Base-by-base conservation (phyloP, 345 rosid genomes). In the Linum usitatissimum region DNA sequence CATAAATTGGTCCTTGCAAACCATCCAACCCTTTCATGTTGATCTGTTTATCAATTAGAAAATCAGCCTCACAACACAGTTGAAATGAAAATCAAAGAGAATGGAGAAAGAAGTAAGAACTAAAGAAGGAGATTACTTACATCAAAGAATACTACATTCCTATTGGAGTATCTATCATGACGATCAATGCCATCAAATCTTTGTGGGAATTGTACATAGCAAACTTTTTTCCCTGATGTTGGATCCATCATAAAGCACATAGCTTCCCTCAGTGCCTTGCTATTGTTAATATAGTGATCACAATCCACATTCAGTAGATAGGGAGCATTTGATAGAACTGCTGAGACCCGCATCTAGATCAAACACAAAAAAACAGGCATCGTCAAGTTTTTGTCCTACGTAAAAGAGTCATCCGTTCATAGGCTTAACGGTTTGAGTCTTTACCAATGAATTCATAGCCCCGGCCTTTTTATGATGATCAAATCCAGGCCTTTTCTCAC, bases 1-100 rank as follows among this genome's bases (percentile, higher is more conserved):
- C 59, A 28, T 55, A 55, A 18, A 55, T 55, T 0, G 59, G 59
- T 55, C 59, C 59, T 55, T 55, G 59, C 28, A 55, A 55, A 28
- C 59, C 59, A 55, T 55, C 59, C 59, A 55, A 28, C 59, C 59
- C 59, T 55, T 55, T 55, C 59, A 55, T 55, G 59, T 55, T 55
- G 59, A 55, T 18, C 59, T 55, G 30, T 55, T 55, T 55, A 18
- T 55, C 12, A 9, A 55, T 45, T 28, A 18, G 28, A 18, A 55
- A 55, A 28, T 55, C 18, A 55, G 59, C 59, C 6, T 55, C 30
- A 55, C 30, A 10, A 45, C 30, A 1, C 6, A 55, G 30, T 55
- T 9, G 30, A 18, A 55, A 55, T 20, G 30, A 19, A 55, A 5
- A 18, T 9, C 4, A 21, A 55, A 19, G 14, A 3, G 14, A 19